Evolutionary conservation across 352 stramenopile species (phyloP).

Genomic region (Phytopythium kandeliae): DNA sequence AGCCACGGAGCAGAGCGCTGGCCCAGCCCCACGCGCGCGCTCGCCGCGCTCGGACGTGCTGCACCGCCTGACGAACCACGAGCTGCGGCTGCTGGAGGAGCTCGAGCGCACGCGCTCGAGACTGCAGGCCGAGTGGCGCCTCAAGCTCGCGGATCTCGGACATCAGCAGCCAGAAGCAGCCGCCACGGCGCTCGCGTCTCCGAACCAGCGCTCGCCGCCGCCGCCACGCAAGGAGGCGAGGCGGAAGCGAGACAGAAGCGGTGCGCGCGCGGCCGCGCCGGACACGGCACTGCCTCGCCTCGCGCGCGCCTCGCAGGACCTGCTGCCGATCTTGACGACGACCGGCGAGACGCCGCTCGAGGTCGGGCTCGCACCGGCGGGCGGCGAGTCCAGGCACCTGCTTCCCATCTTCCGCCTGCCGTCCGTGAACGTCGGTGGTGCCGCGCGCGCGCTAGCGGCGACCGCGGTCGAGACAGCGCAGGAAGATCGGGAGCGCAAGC

Average conservation of each 20-base stretch:
- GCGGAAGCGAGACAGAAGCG: neutral
- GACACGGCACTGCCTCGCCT: constrained; percentile 6
- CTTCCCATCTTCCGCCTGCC: constrained; percentile 70
- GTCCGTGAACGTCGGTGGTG: constrained; percentile 40
- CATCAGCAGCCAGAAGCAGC: constrained; percentile 29
- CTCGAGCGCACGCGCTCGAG: constrained; percentile 66
- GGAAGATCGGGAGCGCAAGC: constrained; percentile 45
- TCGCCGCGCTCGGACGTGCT: constrained; percentile 61
- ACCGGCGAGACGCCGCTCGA: constrained; percentile 71
- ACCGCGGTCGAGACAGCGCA: constrained; percentile 42
- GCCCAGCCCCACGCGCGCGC: too few relatives aligned
- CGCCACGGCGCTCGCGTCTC: constrained; percentile 13
- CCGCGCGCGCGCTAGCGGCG: constrained; percentile 22
- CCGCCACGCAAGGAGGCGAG: constrained; percentile 39
- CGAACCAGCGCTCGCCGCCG: constrained; percentile 41
- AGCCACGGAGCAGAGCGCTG: too few relatives aligned
- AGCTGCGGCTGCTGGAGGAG: constrained; percentile 68
- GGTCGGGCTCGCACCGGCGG: constrained; percentile 32
- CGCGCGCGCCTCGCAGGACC: constrained; percentile 39
- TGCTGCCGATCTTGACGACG: constrained; percentile 69
- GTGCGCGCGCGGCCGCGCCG: neutral
- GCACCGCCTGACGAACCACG: constrained; percentile 70
- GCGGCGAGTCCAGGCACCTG: constrained; percentile 23
- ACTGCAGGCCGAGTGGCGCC: constrained; percentile 58
- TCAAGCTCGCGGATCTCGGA: constrained; percentile 55